These are phyloP conservation scores for Gastrodia elata DNA, from an alignment of 106 monocot genomes.

Conservation along the genomic window DNA sequence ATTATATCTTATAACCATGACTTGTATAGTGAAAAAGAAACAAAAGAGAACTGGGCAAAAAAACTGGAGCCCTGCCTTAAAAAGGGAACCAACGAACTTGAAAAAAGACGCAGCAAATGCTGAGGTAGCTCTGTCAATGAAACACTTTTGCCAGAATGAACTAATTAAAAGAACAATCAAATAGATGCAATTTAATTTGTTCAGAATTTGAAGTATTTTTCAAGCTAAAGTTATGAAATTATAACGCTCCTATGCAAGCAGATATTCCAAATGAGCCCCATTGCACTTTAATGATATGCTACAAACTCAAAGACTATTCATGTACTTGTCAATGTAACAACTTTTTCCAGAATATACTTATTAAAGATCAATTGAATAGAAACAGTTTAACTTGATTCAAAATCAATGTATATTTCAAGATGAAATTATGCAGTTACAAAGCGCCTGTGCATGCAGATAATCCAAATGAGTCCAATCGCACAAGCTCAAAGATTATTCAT, in stretches of 20 bases:
- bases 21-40: neutral
- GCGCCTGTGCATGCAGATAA: neutral
- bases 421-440: slow-evolving; percentile 1
- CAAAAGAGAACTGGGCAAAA: neutral
- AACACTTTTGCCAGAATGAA: slow-evolving; percentile 1
- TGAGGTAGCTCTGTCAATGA: neutral
- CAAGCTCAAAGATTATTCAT: too few relatives aligned
- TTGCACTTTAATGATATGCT: neutral
- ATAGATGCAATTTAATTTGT: neutral
- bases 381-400: neutral
- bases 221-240: neutral
- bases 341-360: neutral
- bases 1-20: neutral
- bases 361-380: neutral
- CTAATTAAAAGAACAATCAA: neutral
- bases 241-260: neutral
- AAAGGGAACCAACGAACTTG: neutral
- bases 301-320: neutral
- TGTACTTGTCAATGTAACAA: neutral
- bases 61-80: neutral
- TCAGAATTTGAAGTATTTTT: neutral
- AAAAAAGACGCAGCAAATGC: neutral
- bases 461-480: neutral
- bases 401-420: neutral
- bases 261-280: neutral